phyloP scores from a whole-genome alignment of 306 rosid species.

The Quercus glauca region DNA sequence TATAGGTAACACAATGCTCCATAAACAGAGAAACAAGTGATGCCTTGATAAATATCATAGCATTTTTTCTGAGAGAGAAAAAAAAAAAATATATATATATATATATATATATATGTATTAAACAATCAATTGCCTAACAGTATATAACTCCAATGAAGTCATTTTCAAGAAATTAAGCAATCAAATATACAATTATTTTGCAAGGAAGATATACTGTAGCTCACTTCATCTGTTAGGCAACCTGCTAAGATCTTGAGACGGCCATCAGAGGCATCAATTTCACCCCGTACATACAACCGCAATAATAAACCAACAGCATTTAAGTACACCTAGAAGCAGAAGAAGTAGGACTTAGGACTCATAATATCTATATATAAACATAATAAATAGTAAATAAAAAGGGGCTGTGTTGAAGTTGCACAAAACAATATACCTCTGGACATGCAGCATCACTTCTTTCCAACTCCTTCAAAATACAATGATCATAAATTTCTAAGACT shows the following conservation, averaged over 20 bases:
- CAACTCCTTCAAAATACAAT: constrained; percentile 80
- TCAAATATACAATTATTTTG: not conserved
- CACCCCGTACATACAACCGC: constrained; percentile 61
- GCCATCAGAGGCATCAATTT: constrained; percentile 42
- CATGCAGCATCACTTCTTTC: constrained; percentile 48
- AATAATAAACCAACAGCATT: constrained; percentile 73
- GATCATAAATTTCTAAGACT: constrained; percentile 62
- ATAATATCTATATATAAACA: not conserved
- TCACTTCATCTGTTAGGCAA: constrained; percentile 57
- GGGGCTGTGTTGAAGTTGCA: not conserved
- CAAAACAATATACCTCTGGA: constrained; percentile 50
- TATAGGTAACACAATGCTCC: not conserved
- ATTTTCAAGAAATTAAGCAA: not conserved
- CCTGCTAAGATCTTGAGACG: constrained; percentile 52
- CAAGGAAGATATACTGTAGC: constrained; percentile 19
- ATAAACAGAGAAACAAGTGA: not conserved
- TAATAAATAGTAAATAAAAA: not conserved
- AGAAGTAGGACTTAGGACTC: constrained; percentile 15
- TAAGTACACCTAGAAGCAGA: constrained; percentile 65
- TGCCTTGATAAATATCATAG: not conserved
- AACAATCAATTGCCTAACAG: not conserved
- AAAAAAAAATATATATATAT: not conserved
- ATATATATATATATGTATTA: not conserved
- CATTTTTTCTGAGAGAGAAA: not conserved
- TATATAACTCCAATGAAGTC: not conserved